Conservation (phyloP, 805 yeast species). For the Nakazawaea ernobii region DNA sequence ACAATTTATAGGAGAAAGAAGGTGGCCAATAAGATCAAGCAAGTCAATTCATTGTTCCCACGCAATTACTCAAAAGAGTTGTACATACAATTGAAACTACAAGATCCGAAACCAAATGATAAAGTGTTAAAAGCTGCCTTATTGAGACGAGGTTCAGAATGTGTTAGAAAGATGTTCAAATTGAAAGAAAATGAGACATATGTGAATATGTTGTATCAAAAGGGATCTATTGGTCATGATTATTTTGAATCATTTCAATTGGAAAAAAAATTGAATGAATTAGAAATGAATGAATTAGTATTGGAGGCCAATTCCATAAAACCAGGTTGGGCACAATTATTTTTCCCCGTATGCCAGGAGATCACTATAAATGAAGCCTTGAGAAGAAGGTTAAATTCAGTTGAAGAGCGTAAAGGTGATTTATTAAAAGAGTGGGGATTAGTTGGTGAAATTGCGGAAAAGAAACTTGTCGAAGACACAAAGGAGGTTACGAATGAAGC, state of each 20-base stretch:
- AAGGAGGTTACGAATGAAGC: neutral
- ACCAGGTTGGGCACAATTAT: slow-evolving; percentile 73
- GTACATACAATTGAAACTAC: slow-evolving; percentile 51
- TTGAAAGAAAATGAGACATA: slow-evolving; percentile 73
- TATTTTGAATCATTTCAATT: slow-evolving; percentile 73
- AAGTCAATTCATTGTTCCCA: slow-evolving; percentile 69
- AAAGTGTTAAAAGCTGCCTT: slow-evolving; percentile 69
- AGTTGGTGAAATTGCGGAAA: slow-evolving; percentile 4
- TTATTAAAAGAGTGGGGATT: slow-evolving; percentile 28
- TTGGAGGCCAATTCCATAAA: slow-evolving; percentile 67
- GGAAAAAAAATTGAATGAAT: slow-evolving; percentile 71
- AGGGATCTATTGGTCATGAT: slow-evolving; percentile 90
- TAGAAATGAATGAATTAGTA: slow-evolving; percentile 73
- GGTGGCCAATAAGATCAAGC: slow-evolving; percentile 31
- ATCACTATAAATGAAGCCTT: slow-evolving; percentile 90
- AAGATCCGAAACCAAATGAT: slow-evolving; percentile 61
- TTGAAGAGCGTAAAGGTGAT: slow-evolving; percentile 36
- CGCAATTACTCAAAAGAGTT: slow-evolving; percentile 61
- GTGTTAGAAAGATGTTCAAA: slow-evolving; percentile 75
- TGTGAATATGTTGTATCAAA: slow-evolving; percentile 68
- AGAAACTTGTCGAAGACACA: neutral
- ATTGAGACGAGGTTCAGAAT: slow-evolving; percentile 76
- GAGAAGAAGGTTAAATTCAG: slow-evolving; percentile 58
- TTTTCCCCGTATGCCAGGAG: slow-evolving; percentile 79
- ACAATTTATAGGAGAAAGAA: slow-evolving; percentile 58